These are phyloP conservation scores for Coemansia sp. DNA, from an alignment of 192 early-diverging fungal genomes.

Conservation along the genomic window DNA sequence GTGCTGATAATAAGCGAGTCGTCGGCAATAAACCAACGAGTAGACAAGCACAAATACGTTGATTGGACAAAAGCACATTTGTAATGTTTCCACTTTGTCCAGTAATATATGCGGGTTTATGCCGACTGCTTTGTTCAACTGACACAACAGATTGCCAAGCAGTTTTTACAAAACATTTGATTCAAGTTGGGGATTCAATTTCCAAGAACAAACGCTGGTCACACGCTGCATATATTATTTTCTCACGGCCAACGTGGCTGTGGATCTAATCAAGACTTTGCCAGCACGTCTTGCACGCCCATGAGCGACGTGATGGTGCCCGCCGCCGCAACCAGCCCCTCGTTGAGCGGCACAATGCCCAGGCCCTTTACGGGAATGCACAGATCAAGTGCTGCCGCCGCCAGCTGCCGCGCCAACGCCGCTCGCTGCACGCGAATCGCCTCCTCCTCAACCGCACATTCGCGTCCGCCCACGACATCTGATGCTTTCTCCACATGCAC, in stretches of 20 bases:
- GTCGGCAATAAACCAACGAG: no score
- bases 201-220: background rate
- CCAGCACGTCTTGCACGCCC: constrained; percentile 44
- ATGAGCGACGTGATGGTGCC: constrained; percentile 57
- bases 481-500: constrained; percentile 28
- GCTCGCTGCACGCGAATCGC: constrained; percentile 15
- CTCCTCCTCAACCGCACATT: constrained; percentile 35
- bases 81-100: no score
- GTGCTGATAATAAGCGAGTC: no score
- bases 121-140: constrained; percentile 1
- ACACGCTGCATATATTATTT: background rate
- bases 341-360: constrained; percentile 44
- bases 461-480: constrained; percentile 34
- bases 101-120: background rate
- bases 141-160: background rate
- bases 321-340: constrained; percentile 56
- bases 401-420: constrained; percentile 23
- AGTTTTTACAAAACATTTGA: background rate
- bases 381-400: constrained; percentile 47
- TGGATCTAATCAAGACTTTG: constrained; percentile 10
- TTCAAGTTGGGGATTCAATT: background rate
- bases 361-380: constrained; percentile 51
- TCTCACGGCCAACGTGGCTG: constrained; percentile 2
- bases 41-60: no score
- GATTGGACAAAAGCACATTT: no score